A percentile compares a stretch with the other conserved stretches of the same genome.
These are phyloP conservation scores for Artemisia argyi DNA, from an alignment of 129 eudicot genomes.

Conservation along the genomic window DNA sequence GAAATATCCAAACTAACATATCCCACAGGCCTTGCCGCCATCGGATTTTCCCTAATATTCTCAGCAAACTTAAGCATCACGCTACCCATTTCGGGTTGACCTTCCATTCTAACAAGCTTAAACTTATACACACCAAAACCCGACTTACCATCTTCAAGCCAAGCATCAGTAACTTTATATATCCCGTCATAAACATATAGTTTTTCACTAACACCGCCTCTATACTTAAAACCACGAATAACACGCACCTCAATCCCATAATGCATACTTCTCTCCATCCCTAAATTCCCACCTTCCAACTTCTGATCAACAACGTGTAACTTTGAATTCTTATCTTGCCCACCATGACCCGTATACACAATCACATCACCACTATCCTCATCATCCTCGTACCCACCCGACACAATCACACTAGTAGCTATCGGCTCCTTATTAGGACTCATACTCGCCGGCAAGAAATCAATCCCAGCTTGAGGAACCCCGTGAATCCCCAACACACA, in stretches of 20 bases:
- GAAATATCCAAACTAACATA: constrained; percentile 62
- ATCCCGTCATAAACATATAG: constrained; percentile 81
- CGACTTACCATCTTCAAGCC: constrained; percentile 63
- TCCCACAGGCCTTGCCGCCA: constrained; percentile 53
- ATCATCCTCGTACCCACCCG: constrained; percentile 86
- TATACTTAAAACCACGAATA: constrained; percentile 62
- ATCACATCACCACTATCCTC: constrained; percentile 66
- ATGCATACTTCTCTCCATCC: constrained; percentile 68
- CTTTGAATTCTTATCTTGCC: constrained; percentile 53
- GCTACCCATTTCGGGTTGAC: constrained; percentile 75
- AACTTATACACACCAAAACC: constrained; percentile 78
- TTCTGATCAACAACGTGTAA: constrained; percentile 56
- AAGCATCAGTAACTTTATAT: constrained; percentile 42
- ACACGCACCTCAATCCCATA: constrained; percentile 78
- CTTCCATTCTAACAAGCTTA: constrained; percentile 58
- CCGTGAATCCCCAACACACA: constrained; percentile 79
- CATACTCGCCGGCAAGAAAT: constrained; percentile 45
- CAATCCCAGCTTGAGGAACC: constrained; percentile 69
- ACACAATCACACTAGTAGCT: constrained; percentile 73
- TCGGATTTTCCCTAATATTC: constrained; percentile 45
- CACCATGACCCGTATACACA: constrained; percentile 75
- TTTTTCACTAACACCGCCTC: constrained; percentile 58
- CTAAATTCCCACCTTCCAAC: constrained; percentile 66
- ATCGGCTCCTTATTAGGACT: constrained; percentile 75
- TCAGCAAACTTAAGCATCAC: constrained; percentile 45